Conservation (phyloP, 805 yeast genomes). For the Pichia gijzeniarum region DNA sequence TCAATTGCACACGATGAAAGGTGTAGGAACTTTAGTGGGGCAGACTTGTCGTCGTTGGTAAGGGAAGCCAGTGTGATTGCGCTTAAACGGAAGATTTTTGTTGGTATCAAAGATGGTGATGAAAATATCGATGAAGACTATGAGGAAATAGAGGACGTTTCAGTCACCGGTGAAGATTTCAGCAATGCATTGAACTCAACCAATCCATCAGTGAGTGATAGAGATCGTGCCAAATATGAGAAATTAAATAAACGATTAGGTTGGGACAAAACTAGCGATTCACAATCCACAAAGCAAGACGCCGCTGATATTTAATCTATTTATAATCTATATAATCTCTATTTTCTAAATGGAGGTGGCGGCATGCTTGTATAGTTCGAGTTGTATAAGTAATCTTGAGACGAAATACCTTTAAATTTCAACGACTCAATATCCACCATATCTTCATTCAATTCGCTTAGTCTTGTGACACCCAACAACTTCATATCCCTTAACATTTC, state of each 20-base stretch:
- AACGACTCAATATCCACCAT: constrained; percentile 31
- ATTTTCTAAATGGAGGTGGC: constrained; percentile 16
- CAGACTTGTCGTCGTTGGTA: constrained; percentile 86
- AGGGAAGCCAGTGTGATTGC: constrained; percentile 93
- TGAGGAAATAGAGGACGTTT: constrained; percentile 27
- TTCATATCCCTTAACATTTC: constrained; percentile 58
- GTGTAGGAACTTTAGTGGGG: constrained; percentile 90
- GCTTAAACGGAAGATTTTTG: constrained; percentile 66
- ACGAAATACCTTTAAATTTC: constrained; percentile 52
- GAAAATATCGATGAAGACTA: constrained; percentile 29
- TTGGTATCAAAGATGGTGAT: constrained; percentile 41
- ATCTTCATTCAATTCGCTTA: constrained; percentile 38
- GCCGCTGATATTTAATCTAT: constrained; percentile 5
- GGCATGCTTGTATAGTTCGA: constrained; percentile 32
- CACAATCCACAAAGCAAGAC: constrained; percentile 3
- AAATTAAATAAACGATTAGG: constrained; percentile 67
- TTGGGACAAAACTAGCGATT: constrained; percentile 41
- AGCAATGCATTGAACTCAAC: constrained; percentile 63
- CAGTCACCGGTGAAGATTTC: constrained; percentile 64
- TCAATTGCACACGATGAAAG: constrained; percentile 66
- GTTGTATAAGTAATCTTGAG: constrained; percentile 53
- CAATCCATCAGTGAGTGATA: constrained; percentile 86
- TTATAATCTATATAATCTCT: neutral
- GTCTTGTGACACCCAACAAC: constrained; percentile 47
- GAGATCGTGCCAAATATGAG: constrained; percentile 73